Conservation (phyloP, 2,329 filamentous ascomycete genomes). For the Aureobasidium sp. region DNA sequence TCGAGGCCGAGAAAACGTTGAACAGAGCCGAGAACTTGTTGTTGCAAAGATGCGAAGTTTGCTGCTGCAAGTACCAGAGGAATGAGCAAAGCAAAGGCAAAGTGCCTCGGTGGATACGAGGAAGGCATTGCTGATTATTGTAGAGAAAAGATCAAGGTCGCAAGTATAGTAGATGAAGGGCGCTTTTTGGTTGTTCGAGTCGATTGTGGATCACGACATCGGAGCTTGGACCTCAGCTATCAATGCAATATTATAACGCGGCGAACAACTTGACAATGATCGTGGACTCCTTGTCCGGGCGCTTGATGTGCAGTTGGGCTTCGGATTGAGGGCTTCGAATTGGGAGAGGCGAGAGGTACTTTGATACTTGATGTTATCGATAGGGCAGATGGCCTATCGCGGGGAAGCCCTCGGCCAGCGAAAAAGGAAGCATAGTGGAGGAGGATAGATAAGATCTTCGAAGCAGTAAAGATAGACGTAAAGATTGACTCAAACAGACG, state of each 20-base stretch:
- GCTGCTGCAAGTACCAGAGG: background rate
- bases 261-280: background rate
- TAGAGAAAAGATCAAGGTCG: background rate
- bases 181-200: background rate
- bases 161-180: background rate
- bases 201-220: background rate
- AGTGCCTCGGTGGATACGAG: background rate
- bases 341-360: background rate
- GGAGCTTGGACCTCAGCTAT: background rate
- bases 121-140: background rate
- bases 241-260: background rate
- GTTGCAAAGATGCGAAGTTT: background rate
- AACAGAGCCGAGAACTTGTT: background rate
- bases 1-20: background rate
- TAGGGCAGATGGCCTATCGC: constrained; percentile 5
- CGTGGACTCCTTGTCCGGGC: background rate
- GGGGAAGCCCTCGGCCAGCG: background rate
- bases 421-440: background rate
- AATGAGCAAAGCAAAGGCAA: background rate
- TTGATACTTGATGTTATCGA: background rate
- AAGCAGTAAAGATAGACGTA: background rate
- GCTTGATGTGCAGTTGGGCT: no score
- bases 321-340: no score
- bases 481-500: background rate
- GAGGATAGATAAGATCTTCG: background rate